These are phyloP conservation scores for Diaporthe sp. DNA, from an alignment of 2,329 filamentous ascomycete species.

Conservation along the genomic window DNA sequence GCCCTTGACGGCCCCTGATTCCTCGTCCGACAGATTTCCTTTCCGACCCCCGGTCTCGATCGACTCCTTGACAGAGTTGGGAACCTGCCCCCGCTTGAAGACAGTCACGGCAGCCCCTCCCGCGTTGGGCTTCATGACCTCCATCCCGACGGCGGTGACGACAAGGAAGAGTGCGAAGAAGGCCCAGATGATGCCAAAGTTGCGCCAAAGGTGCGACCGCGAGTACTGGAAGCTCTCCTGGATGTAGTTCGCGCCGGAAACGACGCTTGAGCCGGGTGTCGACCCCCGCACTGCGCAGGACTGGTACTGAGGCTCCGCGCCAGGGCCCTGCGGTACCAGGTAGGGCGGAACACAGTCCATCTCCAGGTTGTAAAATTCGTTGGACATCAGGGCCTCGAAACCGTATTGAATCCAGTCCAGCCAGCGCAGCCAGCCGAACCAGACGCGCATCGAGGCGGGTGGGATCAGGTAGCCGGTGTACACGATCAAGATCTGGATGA, in stretches of 20 bases:
- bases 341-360: constrained; percentile 65
- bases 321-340: constrained; percentile 65
- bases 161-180: constrained; percentile 73
- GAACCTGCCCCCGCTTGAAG: constrained; percentile 67
- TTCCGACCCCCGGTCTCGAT: constrained; percentile 66
- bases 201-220: constrained; percentile 66
- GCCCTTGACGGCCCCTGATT: constrained; percentile 47
- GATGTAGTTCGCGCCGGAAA: constrained; percentile 73
- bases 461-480: constrained; percentile 77
- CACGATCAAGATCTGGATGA: constrained; percentile 60
- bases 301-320: constrained; percentile 37
- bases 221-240: constrained; percentile 65
- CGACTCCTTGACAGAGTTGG: constrained; percentile 71
- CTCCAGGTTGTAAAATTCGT: constrained; percentile 74
- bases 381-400: constrained; percentile 77
- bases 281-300: constrained; percentile 58
- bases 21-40: constrained; percentile 65
- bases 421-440: constrained; percentile 76
- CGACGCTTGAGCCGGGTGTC: constrained; percentile 58
- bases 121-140: constrained; percentile 59
- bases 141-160: constrained; percentile 73
- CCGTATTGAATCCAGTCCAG: constrained; percentile 78
- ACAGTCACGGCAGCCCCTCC: constrained; percentile 52
- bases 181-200: constrained; percentile 73
- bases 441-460: constrained; percentile 73